These are phyloP conservation scores for Immersiella caudata DNA, from an alignment of 495 filamentous ascomycete genomes.

Conservation along the genomic window DNA sequence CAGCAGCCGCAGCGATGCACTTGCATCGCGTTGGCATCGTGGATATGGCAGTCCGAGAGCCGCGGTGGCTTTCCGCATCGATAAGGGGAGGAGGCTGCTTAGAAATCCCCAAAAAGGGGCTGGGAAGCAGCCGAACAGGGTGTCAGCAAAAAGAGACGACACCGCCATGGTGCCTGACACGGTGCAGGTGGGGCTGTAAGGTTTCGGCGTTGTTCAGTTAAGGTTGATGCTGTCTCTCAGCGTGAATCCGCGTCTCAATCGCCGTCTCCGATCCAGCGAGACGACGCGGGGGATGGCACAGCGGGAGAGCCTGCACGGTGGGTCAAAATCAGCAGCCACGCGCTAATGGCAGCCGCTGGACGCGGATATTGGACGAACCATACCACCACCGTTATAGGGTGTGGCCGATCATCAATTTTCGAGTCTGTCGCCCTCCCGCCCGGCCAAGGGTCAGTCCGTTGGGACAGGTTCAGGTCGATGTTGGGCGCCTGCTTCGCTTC, in stretches of 20 bases:
- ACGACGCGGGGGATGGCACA: slow-evolving; percentile 1
- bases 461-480: background rate
- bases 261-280: slow-evolving; percentile 10
- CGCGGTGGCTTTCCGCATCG: background rate
- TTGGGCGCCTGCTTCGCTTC: background rate
- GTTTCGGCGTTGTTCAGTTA: slow-evolving; percentile 18
- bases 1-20: background rate
- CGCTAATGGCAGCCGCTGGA: background rate
- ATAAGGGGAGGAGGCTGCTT: background rate
- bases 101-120: background rate
- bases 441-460: no score
- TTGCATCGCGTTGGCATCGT: background rate
- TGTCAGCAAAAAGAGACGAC: background rate
- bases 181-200: background rate
- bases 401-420: background rate
- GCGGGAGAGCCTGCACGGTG: slow-evolving; percentile 1
- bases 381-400: background rate
- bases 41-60: background rate
- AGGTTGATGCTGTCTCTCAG: slow-evolving; percentile 20
- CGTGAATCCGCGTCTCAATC: slow-evolving; percentile 11
- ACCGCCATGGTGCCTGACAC: background rate
- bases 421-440: no score
- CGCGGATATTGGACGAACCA: slow-evolving; percentile 1
- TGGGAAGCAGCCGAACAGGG: background rate
- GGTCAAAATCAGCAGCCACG: background rate